phyloP scores from a whole-genome alignment of 164 flowering plant genomes.

The Stephania yunnanensis region DNA sequence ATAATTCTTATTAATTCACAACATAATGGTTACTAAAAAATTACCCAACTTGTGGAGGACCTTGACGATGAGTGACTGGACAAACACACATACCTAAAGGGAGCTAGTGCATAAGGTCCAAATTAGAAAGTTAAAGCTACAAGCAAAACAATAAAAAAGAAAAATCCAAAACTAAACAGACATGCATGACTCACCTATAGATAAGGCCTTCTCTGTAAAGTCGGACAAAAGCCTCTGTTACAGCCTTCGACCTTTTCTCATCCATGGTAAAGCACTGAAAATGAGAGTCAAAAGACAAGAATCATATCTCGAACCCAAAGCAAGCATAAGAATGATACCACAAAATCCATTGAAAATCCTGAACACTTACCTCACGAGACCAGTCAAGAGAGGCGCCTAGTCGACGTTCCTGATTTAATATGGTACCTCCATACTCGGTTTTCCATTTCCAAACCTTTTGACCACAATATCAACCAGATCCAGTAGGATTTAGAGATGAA shows the following conservation, averaged over 20 bases:
- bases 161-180: neutral
- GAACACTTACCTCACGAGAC: constrained; percentile 81
- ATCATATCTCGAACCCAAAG: neutral
- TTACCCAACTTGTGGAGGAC: neutral
- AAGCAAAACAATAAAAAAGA: neutral
- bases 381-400: constrained; percentile 97
- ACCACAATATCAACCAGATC: constrained; percentile 12
- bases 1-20: neutral
- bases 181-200: constrained; percentile 52
- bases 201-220: constrained; percentile 72
- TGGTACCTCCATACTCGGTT: constrained; percentile 76
- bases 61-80: neutral
- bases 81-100: neutral
- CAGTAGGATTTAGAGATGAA: neutral
- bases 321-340: neutral
- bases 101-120: neutral
- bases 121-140: neutral
- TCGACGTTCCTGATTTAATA: constrained; percentile 69
- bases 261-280: constrained; percentile 95
- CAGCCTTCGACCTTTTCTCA: constrained; percentile 78
- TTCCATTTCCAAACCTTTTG: constrained; percentile 97
- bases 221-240: constrained; percentile 93
- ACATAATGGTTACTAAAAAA: too few species aligned
- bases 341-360: neutral
- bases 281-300: constrained; percentile 3